These are phyloP conservation scores for Tylopilus rubrobrunneus DNA, from an alignment of 768 basidiomycete species.

Conservation along the genomic window DNA sequence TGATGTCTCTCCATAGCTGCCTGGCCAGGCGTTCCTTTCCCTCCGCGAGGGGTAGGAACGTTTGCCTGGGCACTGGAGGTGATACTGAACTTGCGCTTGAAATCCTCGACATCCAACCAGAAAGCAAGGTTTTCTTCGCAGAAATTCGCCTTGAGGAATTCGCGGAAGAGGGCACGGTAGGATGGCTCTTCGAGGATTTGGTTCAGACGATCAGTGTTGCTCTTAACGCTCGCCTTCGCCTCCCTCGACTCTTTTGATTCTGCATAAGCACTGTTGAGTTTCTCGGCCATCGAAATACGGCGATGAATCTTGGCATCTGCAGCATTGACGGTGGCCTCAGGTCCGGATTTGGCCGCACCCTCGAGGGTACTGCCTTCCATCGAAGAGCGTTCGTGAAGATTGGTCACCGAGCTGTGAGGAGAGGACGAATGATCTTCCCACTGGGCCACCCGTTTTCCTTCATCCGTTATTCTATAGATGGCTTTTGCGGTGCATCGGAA, in stretches of 20 bases:
- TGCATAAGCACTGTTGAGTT: constrained; percentile 49
- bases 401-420: constrained; percentile 62
- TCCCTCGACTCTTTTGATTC: constrained; percentile 46
- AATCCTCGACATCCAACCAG: constrained; percentile 96
- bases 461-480: constrained; percentile 91
- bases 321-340: constrained; percentile 29
- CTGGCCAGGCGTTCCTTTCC: constrained; percentile 62
- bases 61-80: constrained; percentile 86
- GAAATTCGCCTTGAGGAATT: constrained; percentile 90
- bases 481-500: constrained; percentile 96
- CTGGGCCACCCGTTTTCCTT: constrained; percentile 79
- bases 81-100: constrained; percentile 93
- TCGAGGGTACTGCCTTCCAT: constrained; percentile 39
- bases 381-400: constrained; percentile 60
- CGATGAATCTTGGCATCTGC: constrained; percentile 68
- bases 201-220: constrained; percentile 85
- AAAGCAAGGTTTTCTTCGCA: constrained; percentile 98
- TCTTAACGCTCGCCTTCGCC: constrained; percentile 64
- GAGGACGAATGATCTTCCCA: constrained; percentile 68
- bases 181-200: constrained; percentile 93
- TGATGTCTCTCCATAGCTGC: constrained; percentile 97
- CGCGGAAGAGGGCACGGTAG: constrained; percentile 85
- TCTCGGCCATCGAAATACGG: constrained; percentile 75
- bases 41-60: constrained; percentile 36
- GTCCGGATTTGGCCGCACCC: constrained; percentile 20